These are phyloP conservation scores for Globisporangium cylindrosporum DNA, from an alignment of 352 stramenopile species.

Conservation along the genomic window DNA sequence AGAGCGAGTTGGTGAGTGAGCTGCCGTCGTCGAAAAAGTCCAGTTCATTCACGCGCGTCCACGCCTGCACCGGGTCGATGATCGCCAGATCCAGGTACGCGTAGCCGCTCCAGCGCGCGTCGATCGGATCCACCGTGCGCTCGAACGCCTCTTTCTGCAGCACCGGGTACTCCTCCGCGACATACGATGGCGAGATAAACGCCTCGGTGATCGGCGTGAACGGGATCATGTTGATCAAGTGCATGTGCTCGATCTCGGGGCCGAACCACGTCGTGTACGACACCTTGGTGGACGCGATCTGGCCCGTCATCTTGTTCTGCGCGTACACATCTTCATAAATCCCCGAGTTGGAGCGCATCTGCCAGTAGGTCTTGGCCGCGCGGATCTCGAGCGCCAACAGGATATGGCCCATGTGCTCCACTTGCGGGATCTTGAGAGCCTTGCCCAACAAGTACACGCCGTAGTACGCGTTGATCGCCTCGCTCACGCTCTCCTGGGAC, in stretches of 20 bases:
- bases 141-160: constrained; percentile 71
- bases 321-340: constrained; percentile 78
- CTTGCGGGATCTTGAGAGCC: constrained; percentile 55
- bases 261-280: constrained; percentile 89
- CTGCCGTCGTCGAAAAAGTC: constrained; percentile 85
- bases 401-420: constrained; percentile 89
- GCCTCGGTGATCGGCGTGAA: constrained; percentile 85
- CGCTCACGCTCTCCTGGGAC: constrained; percentile 95
- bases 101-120: constrained; percentile 82
- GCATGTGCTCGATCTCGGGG: constrained; percentile 81
- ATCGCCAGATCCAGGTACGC: constrained; percentile 83
- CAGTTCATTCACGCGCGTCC: constrained; percentile 60
- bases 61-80: constrained; percentile 67
- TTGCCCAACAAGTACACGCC: constrained; percentile 92
- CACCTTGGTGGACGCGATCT: constrained; percentile 75
- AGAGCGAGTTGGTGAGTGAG: constrained; percentile 87
- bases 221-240: constrained; percentile 91
- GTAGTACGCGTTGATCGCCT: constrained; percentile 98
- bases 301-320: constrained; percentile 83
- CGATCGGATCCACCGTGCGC: constrained; percentile 53
- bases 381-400: constrained; percentile 92
- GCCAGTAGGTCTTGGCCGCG: constrained; percentile 95
- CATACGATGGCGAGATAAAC: constrained; percentile 66
- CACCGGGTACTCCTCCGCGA: constrained; percentile 78
- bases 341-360: constrained; percentile 71